phyloP scores from a whole-genome alignment of 306 rosid species.

The Fagus crenata region DNA sequence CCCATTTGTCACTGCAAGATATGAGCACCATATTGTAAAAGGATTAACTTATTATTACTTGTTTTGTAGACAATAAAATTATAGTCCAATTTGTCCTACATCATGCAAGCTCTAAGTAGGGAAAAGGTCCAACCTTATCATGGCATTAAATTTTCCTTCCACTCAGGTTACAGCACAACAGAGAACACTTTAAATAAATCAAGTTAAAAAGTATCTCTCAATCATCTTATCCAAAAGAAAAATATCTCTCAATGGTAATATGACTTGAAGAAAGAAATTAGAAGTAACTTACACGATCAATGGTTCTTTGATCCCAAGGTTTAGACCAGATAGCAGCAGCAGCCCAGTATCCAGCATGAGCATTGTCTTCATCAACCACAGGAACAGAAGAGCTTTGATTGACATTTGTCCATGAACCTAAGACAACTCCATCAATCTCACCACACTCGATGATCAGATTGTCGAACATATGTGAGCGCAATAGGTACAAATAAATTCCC shows the following conservation, averaged over 20 bases:
- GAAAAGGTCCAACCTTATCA: slow-evolving; percentile 3
- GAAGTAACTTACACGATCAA: slow-evolving; percentile 83
- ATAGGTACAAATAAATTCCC: slow-evolving; percentile 51
- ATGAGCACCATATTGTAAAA: neutral
- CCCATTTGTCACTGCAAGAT: neutral
- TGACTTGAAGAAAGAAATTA: slow-evolving; percentile 4
- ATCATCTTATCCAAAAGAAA: neutral
- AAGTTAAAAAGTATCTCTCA: neutral
- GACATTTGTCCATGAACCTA: slow-evolving; percentile 69
- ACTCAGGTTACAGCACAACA: neutral
- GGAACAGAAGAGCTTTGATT: slow-evolving; percentile 49
- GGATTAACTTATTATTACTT: neutral
- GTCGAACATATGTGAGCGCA: slow-evolving; percentile 52
- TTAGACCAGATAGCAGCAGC: slow-evolving; percentile 89
- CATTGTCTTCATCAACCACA: slow-evolving; percentile 54
- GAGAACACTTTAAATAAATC: neutral
- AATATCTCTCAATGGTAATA: neutral
- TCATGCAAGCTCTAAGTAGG: slow-evolving; percentile 1
- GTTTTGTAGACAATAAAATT: neutral
- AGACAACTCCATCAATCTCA: slow-evolving; percentile 88
- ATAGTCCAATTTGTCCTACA: neutral
- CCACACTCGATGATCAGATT: slow-evolving; percentile 66
- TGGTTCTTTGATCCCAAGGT: slow-evolving; percentile 80
- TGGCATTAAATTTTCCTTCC: neutral
- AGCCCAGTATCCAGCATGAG: slow-evolving; percentile 81